Base-by-base conservation (phyloP, 805 yeast genomes). In the Debaryomyces tyrocola region DNA sequence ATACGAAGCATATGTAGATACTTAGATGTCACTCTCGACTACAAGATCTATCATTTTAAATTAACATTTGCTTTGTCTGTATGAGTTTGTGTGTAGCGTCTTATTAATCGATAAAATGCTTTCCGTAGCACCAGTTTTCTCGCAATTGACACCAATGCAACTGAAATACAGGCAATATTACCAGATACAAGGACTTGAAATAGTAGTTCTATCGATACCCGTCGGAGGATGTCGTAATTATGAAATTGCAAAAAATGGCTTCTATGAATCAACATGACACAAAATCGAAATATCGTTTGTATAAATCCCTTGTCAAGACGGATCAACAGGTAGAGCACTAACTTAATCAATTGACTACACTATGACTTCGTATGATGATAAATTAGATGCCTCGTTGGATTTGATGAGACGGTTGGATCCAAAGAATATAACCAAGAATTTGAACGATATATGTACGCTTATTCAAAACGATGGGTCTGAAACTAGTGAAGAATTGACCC, bases 401-500 rank as follows among this genome's bases (percentile, higher is more conserved):
- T 60, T 73, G 29, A 62, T 73, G 50, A 64, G 76, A 43, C 61
- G 77, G 44, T 63, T 73, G 46, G 74, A 73, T 52, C 78, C 78
- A 5, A 60, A 63, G 41, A 41, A 54, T 33, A 67, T 72, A 40
- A 37, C 65, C 20, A 45, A 52, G 27, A 72, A 73, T 55, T 61
- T 72, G 44, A 57, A 59, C 35, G 57, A 65, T 44, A 60, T 73
- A 27, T 72, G 77, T 53, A 61, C 69, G 4, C 59, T 73, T 18
- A 56, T 66, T 36, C 66, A 89, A 9, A 64, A 62, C 39, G 58
- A 60, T 41, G 57, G 54, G 37, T 53, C 52, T 9, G 53, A 52
- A 11, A 61, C 61, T n/a, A 55, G 56, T 12, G 72, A 68, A 34
- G 85, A 80, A 27, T 67, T 91, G 29, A 95, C 96, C 2, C 96